Conservation (phyloP, 805 yeast species). For the Candida methanosorbosa region DNA sequence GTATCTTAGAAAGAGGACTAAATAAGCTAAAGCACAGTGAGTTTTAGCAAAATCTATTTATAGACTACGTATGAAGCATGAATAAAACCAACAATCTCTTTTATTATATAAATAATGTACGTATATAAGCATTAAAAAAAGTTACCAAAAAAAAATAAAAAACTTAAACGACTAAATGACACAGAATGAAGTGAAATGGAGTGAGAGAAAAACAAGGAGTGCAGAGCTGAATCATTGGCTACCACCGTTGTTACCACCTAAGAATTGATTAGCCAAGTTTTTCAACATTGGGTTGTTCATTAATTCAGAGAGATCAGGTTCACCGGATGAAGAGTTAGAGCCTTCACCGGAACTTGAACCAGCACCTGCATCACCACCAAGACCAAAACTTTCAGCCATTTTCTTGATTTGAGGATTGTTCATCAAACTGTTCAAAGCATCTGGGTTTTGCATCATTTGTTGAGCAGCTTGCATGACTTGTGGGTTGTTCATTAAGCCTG, state of each 20-base stretch:
- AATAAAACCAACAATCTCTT: too few species aligned
- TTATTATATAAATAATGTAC: too few species aligned
- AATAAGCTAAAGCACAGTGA: not conserved
- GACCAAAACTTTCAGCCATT: conserved; percentile 73
- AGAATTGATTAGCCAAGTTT: conserved; percentile 62
- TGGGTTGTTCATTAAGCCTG: conserved; percentile 80
- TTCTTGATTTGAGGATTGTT: conserved; percentile 71
- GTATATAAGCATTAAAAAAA: too few species aligned
- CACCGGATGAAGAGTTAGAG: conserved; percentile 7
- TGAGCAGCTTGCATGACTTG: conserved; percentile 85
- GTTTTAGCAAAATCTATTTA: too few species aligned
- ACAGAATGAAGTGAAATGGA: too few species aligned
- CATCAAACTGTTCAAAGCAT: conserved; percentile 64
- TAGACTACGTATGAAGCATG: too few species aligned
- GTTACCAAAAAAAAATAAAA: too few species aligned
- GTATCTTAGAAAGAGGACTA: not conserved
- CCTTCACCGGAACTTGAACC: conserved; percentile 16
- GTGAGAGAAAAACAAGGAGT: too few species aligned
- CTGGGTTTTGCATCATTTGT: conserved; percentile 79
- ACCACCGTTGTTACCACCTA: conserved; percentile 37
- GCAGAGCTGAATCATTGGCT: too few species aligned
- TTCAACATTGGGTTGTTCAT: conserved; percentile 77
- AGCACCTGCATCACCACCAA: conserved; percentile 44
- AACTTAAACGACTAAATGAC: too few species aligned
- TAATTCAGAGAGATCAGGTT: conserved; percentile 56